These are phyloP conservation scores for Annulohypoxylon bovei DNA, from an alignment of 495 filamentous ascomycete genomes.

Conservation along the genomic window DNA sequence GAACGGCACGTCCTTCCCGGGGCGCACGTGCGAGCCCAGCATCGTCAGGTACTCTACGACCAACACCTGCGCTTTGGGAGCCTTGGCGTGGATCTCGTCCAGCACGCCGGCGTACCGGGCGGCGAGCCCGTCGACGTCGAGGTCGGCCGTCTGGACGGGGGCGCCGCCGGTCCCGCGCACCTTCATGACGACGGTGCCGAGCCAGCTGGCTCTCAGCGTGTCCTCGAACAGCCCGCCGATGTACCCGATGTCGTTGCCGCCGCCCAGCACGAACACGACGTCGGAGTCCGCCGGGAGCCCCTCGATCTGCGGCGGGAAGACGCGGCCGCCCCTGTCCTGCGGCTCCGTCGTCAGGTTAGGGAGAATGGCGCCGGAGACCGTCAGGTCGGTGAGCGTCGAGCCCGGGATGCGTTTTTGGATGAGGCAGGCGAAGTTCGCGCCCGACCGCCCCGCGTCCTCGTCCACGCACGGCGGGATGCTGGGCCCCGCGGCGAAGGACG, in stretches of 20 bases:
- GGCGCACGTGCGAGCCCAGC: slow-evolving; percentile 48
- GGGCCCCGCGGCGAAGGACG: slow-evolving; percentile 60
- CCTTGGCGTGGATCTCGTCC: slow-evolving; percentile 50
- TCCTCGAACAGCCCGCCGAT: slow-evolving; percentile 54
- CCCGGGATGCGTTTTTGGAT: slow-evolving; percentile 39
- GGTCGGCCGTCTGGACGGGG: not conserved
- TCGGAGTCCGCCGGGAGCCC: slow-evolving; percentile 50
- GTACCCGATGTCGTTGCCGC: slow-evolving; percentile 60
- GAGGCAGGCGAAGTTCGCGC: slow-evolving; percentile 55
- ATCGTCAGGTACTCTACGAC: slow-evolving; percentile 59
- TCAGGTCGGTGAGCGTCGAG: slow-evolving; percentile 53
- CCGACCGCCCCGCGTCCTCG: slow-evolving; percentile 49
- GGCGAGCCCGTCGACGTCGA: slow-evolving; percentile 42
- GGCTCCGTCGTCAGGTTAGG: slow-evolving; percentile 53
- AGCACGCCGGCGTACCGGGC: slow-evolving; percentile 49
- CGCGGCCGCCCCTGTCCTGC: slow-evolving; percentile 40
- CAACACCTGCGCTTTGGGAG: slow-evolving; percentile 49
- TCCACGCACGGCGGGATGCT: slow-evolving; percentile 51
- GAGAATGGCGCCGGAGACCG: slow-evolving; percentile 57
- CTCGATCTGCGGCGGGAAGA: slow-evolving; percentile 53
- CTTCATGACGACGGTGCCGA: slow-evolving; percentile 26
- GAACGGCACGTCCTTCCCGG: slow-evolving; percentile 49
- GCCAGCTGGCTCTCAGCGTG: slow-evolving; percentile 34
- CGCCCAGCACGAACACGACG: slow-evolving; percentile 47
- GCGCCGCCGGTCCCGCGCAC: slow-evolving; percentile 30